Conservation (phyloP, 2,329 filamentous ascomycete species). For the Tympanopsis confertula region DNA sequence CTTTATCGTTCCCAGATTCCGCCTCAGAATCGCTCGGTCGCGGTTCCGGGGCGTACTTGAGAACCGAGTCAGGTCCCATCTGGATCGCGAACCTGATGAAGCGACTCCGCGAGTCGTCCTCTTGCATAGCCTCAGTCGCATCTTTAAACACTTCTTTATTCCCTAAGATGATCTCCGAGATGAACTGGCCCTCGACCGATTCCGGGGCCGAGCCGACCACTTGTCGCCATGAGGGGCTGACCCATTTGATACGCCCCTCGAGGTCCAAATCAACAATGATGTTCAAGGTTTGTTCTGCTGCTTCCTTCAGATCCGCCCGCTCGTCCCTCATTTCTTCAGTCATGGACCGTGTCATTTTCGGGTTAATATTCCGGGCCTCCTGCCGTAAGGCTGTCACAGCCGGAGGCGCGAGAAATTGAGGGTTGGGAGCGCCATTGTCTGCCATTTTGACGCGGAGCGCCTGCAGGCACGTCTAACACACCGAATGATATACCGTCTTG, state of each 20-base stretch:
- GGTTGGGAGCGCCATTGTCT: conserved; percentile 7
- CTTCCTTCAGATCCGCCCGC: conserved; percentile 84
- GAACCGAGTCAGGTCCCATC: conserved; percentile 57
- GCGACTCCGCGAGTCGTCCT: conserved; percentile 85
- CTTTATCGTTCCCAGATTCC: conserved; percentile 14
- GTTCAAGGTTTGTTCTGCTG: conserved; percentile 91
- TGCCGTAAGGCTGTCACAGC: conserved; percentile 39
- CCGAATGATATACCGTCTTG: conserved; percentile 15
- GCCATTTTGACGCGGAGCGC: conserved; percentile 16
- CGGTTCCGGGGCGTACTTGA: conserved; percentile 28
- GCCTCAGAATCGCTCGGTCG: conserved; percentile 11
- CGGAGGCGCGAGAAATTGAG: conserved; percentile 35
- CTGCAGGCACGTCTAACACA: conserved; percentile 21
- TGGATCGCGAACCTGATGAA: conserved; percentile 71
- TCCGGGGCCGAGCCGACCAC: conserved; percentile 73
- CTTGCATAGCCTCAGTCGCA: conserved; percentile 76
- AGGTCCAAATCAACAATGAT: conserved; percentile 90
- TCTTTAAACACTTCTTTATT: conserved; percentile 73
- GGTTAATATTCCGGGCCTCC: conserved; percentile 25
- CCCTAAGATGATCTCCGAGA: conserved; percentile 71
- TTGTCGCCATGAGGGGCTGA: conserved; percentile 90
- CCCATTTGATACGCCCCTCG: conserved; percentile 85
- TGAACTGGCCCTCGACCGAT: conserved; percentile 62
- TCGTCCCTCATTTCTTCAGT: conserved; percentile 89
- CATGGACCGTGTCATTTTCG: conserved; percentile 50